Evolutionary conservation across 495 filamentous ascomycete genomes (phyloP).

Genomic region (Friedmanniomyces endolithicus): DNA sequence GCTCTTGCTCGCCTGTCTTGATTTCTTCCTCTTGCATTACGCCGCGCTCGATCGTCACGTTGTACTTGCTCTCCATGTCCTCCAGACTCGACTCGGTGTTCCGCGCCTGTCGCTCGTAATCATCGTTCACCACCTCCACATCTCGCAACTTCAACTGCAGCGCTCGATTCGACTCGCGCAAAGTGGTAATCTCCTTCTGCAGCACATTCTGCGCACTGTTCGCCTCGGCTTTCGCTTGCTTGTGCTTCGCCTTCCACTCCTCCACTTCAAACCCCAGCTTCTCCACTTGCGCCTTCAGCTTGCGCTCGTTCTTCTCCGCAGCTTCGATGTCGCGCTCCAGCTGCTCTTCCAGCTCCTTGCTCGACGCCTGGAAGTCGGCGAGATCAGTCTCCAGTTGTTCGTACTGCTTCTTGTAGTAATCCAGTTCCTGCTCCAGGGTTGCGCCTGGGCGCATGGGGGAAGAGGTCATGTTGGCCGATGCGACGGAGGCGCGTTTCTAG

Average conservation of each 20-base stretch:
- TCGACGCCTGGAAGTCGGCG: slow-evolving; percentile 86
- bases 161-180: slow-evolving; percentile 72
- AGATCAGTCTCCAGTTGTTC: slow-evolving; percentile 84
- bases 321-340: slow-evolving; percentile 94
- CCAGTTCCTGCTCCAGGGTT: slow-evolving; percentile 53
- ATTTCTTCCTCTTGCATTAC: slow-evolving; percentile 95
- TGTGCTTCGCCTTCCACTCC: slow-evolving; percentile 99
- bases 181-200: slow-evolving; percentile 88
- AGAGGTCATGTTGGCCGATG: slow-evolving; percentile 19
- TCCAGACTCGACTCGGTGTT: slow-evolving; percentile 90
- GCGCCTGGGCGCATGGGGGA: slow-evolving; percentile 27
- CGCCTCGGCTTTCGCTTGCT: slow-evolving; percentile 80
- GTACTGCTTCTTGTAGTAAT: slow-evolving; percentile 93
- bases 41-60: slow-evolving; percentile 76
- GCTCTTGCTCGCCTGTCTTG: slow-evolving; percentile 75
- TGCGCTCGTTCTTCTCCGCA: slow-evolving; percentile 81
- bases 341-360: slow-evolving; percentile 85
- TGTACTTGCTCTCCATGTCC: slow-evolving; percentile 94
- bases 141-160: slow-evolving; percentile 75
- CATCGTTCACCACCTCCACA: slow-evolving; percentile 95
- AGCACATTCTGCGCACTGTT: slow-evolving; percentile 68
- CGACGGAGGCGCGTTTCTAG: slow-evolving; percentile 12
- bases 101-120: slow-evolving; percentile 89
- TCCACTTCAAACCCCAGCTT: slow-evolving; percentile 75
- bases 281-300: slow-evolving; percentile 76